Evolutionary conservation across 2,329 filamentous ascomycete species (phyloP), one percentile per base, ranked within the genome.

Genomic region (Beauveria rudraprayagi): DNA sequence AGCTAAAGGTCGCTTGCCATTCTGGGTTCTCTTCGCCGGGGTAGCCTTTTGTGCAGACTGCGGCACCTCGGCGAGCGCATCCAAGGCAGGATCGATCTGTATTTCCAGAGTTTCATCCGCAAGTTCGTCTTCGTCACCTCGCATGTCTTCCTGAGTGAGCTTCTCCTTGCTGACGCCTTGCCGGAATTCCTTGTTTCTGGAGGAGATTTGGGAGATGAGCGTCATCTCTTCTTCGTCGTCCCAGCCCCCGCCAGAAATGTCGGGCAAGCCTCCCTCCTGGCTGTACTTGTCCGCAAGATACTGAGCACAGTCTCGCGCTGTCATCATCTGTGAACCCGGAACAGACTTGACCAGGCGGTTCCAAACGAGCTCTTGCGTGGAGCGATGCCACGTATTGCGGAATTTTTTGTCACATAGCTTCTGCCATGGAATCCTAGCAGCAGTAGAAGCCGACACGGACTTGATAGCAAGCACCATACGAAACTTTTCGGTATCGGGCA

Each of bases 361-460:
- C 76, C 76, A 78, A 5, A 76, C 65, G 4, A 78, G 68, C 61
- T 72, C 69, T 40, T 74, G 75, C 0, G 72, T 74, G 11, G 66
- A 63, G 5, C 72, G 71, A 51, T 71, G 71, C 71, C 75, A 78
- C 37, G 68, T 72, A n/a, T 66, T 67, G 46, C 76, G 72, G 58
- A 76, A 77, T 6, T 68, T 64, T 44, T 75, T 73, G 59, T 78
- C 71, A 6, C 76, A 73, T 28, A 84, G 67, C 26, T 68, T 72
- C 41, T 68, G 65, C 83, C 83, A 85, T 0, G 76, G 76, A 46
- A 85, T 82, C 52, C 78, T 78, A 9, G 68, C 65, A 14, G 26
- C 17, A 1, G 63, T 69, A 9, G 68, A 66, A 1, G 73, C 77
- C 2, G 71, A 71, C 3, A 72, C 75, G 16, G 75, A 72, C 8